Evolutionary conservation across 495 filamentous ascomycete genomes (phyloP).

Genomic region (Wilcoxina mikolae): DNA sequence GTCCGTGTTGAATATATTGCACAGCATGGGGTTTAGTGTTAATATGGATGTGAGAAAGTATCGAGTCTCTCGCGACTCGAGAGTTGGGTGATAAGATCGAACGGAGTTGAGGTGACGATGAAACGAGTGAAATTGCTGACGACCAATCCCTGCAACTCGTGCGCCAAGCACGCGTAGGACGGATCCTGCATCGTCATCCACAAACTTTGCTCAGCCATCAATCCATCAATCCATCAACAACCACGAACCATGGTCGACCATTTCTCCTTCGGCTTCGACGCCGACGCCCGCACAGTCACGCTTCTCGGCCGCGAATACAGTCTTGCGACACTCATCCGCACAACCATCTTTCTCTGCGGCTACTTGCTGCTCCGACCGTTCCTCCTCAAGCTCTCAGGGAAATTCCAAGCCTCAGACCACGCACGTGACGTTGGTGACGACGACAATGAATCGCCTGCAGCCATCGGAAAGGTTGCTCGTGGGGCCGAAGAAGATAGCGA

Average conservation of each 20-base stretch:
- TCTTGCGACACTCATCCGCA: slow-evolving; percentile 1
- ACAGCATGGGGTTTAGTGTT: neutral
- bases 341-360: neutral
- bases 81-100: too few species aligned
- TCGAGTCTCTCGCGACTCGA: too few species aligned
- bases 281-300: neutral
- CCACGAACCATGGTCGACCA: slow-evolving; percentile 1
- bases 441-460: slow-evolving; percentile 53
- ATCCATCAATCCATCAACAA: too few species aligned
- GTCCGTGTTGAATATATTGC: neutral
- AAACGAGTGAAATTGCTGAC: too few species aligned
- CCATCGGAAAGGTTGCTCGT: slow-evolving; percentile 44
- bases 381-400: neutral
- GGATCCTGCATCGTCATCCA: too few species aligned
- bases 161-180: too few species aligned
- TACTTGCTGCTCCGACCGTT: slow-evolving; percentile 5
- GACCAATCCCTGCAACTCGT: too few species aligned
- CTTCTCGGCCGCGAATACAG: slow-evolving; percentile 3
- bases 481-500: slow-evolving; percentile 42
- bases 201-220: too few species aligned
- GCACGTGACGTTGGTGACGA: slow-evolving; percentile 52
- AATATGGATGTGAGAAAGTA: too few species aligned
- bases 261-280: slow-evolving; percentile 4
- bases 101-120: too few species aligned
- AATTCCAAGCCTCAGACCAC: slow-evolving; percentile 64